Evolutionary conservation across 78 protist species (phyloP).

Genomic region (Dictyostelium capitatum): DNA sequence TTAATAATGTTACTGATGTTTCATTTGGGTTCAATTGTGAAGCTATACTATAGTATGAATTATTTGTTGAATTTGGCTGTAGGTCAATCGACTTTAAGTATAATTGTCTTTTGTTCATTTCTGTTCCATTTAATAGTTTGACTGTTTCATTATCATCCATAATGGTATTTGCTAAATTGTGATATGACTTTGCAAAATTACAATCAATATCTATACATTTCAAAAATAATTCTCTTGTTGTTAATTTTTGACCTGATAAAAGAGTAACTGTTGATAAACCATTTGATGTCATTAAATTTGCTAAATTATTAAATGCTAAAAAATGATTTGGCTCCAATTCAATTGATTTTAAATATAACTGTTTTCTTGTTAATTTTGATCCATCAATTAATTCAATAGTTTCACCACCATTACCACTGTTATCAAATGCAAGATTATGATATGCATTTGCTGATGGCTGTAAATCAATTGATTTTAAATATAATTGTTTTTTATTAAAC

Average conservation of each 20-base stretch:
- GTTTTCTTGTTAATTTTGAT: not conserved
- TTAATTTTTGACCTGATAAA: not conserved
- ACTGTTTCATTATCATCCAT: not conserved
- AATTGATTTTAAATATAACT: not conserved
- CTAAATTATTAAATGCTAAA: not conserved
- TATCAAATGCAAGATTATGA: not conserved
- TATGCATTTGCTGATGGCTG: not conserved
- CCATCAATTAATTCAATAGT: not conserved
- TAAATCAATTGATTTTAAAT: not conserved
- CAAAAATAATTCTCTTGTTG: not conserved
- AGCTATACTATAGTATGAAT: not conserved
- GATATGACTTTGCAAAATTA: not conserved
- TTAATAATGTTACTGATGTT: not conserved
- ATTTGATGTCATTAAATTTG: not conserved
- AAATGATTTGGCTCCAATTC: not conserved
- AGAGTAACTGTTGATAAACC: not conserved
- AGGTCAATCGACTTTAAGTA: conserved; percentile 4
- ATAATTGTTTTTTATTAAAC: not conserved
- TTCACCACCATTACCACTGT: not conserved
- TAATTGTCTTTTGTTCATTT: not conserved
- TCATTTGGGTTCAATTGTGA: not conserved
- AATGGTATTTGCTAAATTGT: not conserved
- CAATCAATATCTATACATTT: not conserved
- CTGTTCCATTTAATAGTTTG: not conserved
- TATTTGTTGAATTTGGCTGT: not conserved